These are phyloP conservation scores for Furculomyces boomerangus DNA, from an alignment of 371 early-diverging fungal genomes.

Conservation along the genomic window DNA sequence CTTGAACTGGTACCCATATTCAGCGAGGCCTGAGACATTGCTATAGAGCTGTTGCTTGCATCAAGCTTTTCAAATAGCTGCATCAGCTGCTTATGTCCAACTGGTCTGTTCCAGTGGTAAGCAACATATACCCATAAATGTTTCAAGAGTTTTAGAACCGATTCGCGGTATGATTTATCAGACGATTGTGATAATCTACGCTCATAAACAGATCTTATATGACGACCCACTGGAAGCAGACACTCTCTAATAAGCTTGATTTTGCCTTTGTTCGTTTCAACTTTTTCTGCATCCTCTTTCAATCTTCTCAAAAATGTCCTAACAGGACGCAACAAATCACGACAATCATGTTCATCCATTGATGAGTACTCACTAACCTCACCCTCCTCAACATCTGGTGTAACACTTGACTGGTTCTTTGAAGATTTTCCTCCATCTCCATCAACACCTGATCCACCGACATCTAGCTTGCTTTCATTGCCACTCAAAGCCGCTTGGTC, in stretches of 20 bases:
- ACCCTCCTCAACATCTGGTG: constrained; percentile 21
- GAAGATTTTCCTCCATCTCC: too few species aligned
- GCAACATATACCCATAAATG: constrained; percentile 42
- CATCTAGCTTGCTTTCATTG: neutral
- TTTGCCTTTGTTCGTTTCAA: constrained; percentile 27
- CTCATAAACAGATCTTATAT: constrained; percentile 27
- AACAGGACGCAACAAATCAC: constrained; percentile 33
- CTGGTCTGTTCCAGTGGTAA: constrained; percentile 37
- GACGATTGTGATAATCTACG: constrained; percentile 7
- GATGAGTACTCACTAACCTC: constrained; percentile 26
- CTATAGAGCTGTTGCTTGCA: neutral
- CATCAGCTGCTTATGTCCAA: constrained; percentile 29
- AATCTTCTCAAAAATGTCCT: constrained; percentile 27
- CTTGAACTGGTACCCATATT: too few species aligned
- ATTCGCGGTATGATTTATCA: constrained; percentile 4
- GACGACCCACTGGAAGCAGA: constrained; percentile 36
- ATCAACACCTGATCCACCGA: neutral
- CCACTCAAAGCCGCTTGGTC: too few species aligned
- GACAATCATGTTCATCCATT: constrained; percentile 34
- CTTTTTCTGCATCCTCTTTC: constrained; percentile 28
- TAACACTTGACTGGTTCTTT: too few species aligned
- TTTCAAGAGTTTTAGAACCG: constrained; percentile 14
- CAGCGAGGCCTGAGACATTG: too few species aligned
- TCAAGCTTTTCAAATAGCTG: constrained; percentile 34
- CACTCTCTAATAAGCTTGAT: constrained; percentile 35